Evolutionary conservation across 2,329 filamentous ascomycete species (phyloP).

Genomic region (Chrysoporthe deuterocubensis): DNA sequence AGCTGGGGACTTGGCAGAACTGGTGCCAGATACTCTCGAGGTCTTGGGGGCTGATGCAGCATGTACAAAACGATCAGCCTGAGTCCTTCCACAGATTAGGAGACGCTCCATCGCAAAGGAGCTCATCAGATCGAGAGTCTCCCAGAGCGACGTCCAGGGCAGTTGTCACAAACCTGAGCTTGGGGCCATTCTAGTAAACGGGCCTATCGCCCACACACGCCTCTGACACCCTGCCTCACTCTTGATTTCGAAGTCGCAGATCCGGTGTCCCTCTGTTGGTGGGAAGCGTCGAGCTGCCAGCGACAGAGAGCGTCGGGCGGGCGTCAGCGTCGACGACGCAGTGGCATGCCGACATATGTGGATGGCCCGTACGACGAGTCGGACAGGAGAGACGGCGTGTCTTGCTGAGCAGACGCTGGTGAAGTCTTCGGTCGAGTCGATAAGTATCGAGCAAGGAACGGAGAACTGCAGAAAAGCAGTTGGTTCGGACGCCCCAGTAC

Average conservation of each 20-base stretch:
- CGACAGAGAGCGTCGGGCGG: conserved; percentile 24
- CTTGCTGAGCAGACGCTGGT: background rate
- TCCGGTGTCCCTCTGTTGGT: conserved; percentile 5
- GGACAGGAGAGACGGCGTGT: background rate
- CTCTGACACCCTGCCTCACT: conserved; percentile 7
- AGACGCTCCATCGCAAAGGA: background rate
- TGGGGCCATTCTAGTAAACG: conserved; percentile 28
- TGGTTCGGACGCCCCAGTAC: conserved; percentile 15
- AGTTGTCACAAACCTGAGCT: conserved; percentile 25
- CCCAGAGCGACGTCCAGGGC: background rate
- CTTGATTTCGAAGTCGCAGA: conserved; percentile 4
- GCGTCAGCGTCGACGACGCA: conserved; percentile 26
- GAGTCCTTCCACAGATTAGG: background rate
- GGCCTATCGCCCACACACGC: conserved; percentile 19
- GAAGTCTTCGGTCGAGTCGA: conserved; percentile 11
- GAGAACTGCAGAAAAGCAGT: conserved; percentile 15
- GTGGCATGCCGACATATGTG: conserved; percentile 24
- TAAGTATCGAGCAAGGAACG: conserved; percentile 4
- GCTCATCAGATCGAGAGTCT: background rate
- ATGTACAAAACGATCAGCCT: conserved; percentile 18
- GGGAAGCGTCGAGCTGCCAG: conserved; percentile 19
- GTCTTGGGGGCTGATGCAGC: conserved; percentile 22
- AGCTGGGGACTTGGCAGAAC: conserved; percentile 15
- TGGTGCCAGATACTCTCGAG: conserved; percentile 19
- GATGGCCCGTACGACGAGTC: background rate